Base-by-base conservation (phyloP, 2,329 filamentous ascomycete species). In the Calonectria pseudoreteaudii region DNA sequence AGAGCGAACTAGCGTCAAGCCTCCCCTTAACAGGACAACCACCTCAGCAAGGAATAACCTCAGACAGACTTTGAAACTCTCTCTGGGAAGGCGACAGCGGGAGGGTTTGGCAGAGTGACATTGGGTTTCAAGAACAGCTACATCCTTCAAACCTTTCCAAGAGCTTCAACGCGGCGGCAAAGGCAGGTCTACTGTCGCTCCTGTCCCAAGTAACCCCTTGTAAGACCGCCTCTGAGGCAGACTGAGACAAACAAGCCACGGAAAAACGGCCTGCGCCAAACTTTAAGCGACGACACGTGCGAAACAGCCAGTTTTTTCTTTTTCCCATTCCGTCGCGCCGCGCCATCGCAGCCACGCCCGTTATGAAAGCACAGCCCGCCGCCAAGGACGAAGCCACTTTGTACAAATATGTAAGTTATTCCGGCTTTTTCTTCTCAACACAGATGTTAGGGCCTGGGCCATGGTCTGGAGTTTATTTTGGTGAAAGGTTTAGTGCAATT, bases 271-370 rank as follows among this genome's bases (percentile, higher is more conserved):
- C 72, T 65, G 77, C 78, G 78, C 78, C 76, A 78, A 80, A 80
- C 76, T 73, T 76, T 80, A 75, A 77, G 73, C 75, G 74, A 79
- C 72, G 50, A 77, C 79, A 80, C 79, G 79, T 80, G 79, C 76
- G 71, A 78, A 75, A 75, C 76, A 74, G 71, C 75, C 71, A 71
- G 64, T 10, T 50, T 66, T 80, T 77, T 69, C 75, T 74, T 78
- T 77, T 69, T 77, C 70, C 72, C 62, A 71, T 76, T 74, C 73
- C 56, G 69, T 73, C 71, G 60, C 70, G 66, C 71, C 68, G 71
- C 71, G 69, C 77, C 70, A 73, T 76, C 38, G 65, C 76, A 79
- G 76, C 79, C 74, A 79, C 72, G 72, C 47, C 68, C 68, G 72
- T 71, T 76, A 62, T 28, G 23, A 41, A n/a, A 34, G 70, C 66